These are phyloP conservation scores for Colletotrichum sublineola DNA, from an alignment of 2,329 filamentous ascomycete species.

Conservation along the genomic window DNA sequence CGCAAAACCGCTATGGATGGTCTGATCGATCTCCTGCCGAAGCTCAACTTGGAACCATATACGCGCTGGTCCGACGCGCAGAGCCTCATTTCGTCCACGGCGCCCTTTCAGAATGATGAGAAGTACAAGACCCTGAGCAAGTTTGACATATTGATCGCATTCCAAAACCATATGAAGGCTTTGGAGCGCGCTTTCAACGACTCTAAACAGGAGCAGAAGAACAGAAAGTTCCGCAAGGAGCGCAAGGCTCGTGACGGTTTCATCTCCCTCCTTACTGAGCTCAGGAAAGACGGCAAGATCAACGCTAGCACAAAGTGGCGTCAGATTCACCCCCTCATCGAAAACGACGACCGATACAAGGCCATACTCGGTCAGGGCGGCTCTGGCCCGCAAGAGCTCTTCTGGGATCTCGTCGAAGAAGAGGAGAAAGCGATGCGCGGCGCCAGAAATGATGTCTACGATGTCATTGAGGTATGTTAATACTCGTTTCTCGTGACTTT, in stretches of 20 bases:
- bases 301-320: slow-evolving; percentile 93
- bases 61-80: slow-evolving; percentile 95
- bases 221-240: slow-evolving; percentile 82
- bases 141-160: slow-evolving; percentile 90
- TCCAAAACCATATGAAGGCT: slow-evolving; percentile 94
- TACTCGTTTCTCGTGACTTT: not conserved
- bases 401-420: slow-evolving; percentile 96
- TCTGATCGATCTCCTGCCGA: slow-evolving; percentile 81
- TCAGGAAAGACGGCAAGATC: slow-evolving; percentile 82
- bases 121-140: slow-evolving; percentile 89
- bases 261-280: slow-evolving; percentile 78
- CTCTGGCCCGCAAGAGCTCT: slow-evolving; percentile 89
- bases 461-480: slow-evolving; percentile 84
- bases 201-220: slow-evolving; percentile 88
- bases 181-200: slow-evolving; percentile 94
- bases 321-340: slow-evolving; percentile 79
- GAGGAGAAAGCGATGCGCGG: slow-evolving; percentile 89
- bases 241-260: slow-evolving; percentile 90
- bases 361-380: slow-evolving; percentile 87
- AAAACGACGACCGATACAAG: slow-evolving; percentile 85
- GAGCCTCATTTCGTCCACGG: slow-evolving; percentile 81
- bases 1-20: slow-evolving; percentile 89
- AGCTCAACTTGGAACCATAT: slow-evolving; percentile 89
- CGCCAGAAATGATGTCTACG: slow-evolving; percentile 84
- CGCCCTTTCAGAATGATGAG: slow-evolving; percentile 82